Conservation (phyloP, 106 monocot species). For the Dendrobium catenatum region DNA sequence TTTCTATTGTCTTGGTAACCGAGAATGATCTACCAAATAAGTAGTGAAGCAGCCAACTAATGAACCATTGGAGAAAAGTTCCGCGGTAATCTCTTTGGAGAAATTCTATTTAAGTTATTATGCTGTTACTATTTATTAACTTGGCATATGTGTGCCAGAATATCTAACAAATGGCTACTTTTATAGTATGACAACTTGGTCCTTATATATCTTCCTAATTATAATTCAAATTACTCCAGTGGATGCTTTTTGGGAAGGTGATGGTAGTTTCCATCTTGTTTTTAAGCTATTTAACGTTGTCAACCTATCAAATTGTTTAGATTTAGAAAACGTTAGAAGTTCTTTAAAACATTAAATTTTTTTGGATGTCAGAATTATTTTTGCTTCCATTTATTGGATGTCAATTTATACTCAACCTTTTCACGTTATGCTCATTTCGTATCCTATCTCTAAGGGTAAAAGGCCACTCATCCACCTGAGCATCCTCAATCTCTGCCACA, state of each 20-base stretch:
- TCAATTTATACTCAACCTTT: not conserved
- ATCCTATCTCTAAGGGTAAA: no score
- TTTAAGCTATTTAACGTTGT: not conserved
- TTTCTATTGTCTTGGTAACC: constrained; percentile 79
- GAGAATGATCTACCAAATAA: constrained; percentile 48
- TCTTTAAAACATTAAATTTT: not conserved
- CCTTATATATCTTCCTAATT: not conserved
- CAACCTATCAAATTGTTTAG: not conserved
- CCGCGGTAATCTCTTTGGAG: constrained; percentile 29
- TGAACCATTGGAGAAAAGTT: constrained; percentile 28
- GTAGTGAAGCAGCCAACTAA: constrained; percentile 6
- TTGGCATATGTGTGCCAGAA: constrained; percentile 6
- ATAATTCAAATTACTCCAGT: not conserved
- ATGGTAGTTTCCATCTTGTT: not conserved
- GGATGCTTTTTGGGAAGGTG: not conserved
- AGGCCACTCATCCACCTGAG: no score
- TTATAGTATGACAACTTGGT: not conserved
- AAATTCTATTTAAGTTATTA: not conserved
- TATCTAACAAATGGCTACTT: not conserved
- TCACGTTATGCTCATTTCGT: no score
- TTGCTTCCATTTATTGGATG: no score
- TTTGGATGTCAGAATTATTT: not conserved
- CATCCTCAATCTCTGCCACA: no score
- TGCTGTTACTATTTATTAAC: not conserved
- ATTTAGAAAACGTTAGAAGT: not conserved